Evolutionary conservation across 805 yeast species (phyloP), one percentile per base, ranked within the genome.

Genomic region (Wickerhamomyces rabaulensis): DNA sequence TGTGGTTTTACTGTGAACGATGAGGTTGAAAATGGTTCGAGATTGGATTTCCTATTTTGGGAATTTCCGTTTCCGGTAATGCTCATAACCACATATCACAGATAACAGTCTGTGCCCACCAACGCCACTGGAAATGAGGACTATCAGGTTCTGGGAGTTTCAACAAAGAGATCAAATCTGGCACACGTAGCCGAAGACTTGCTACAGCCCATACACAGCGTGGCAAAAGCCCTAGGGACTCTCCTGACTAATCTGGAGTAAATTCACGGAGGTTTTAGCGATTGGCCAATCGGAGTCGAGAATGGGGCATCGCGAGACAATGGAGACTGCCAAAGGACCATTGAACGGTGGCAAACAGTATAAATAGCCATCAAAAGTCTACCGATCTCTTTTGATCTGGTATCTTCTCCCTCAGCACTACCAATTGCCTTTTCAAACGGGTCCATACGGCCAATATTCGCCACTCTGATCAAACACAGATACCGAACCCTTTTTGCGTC

Each of bases 241-340:
- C 4, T 27, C 6, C 13, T 27, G 31, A n/a, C 31, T 13, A 13
- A 3, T 13, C 15, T 13, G 31, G 31, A 27, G 10, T 33, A 33
- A 3, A 16, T 33, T 10, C 19, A 33, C 36, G 17, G 17, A 33
- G 17, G 20, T 16, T 33, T 6, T 17, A 16, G 20, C 36, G 4
- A 16, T 33, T 33, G 36, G 12, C 36, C 45, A 43, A 43, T 43
- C 41, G 45, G 45, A 43, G 41, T 33, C 4, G 36, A 33, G 36
- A 33, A 33, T 17, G 20, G 20, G 20, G 17, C 36, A 33, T 33
- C 36, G 36, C 36, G 36, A 33, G 17, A 17, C 35, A 29, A 29
- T 29, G 35, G 12, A 25, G 12, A 9, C 9, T 25, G n/a, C 7
- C 13, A 27, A 9, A 25, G n/a, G n/a, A 8, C 27, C 12, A 25